These are phyloP conservation scores for Clonostachys sp. DNA, from an alignment of 2,329 filamentous ascomycete species.

Conservation along the genomic window DNA sequence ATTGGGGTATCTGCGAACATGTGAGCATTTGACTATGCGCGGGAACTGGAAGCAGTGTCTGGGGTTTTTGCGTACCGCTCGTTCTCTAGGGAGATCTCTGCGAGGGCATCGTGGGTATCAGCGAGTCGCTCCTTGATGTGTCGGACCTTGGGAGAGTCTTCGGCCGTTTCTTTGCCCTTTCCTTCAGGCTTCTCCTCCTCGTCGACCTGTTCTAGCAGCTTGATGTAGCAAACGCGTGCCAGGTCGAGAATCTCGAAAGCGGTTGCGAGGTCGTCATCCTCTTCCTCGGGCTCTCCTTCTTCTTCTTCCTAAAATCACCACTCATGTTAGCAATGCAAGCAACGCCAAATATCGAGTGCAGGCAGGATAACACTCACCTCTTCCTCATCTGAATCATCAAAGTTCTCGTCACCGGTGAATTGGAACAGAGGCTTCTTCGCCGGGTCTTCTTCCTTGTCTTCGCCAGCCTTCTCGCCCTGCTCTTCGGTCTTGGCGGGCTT, in stretches of 20 bases:
- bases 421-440: constrained; percentile 70
- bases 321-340: background rate
- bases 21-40: background rate
- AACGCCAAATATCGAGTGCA: background rate
- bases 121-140: constrained; percentile 81
- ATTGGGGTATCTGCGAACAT: constrained; percentile 60
- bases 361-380: constrained; percentile 34
- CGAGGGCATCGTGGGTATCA: constrained; percentile 89
- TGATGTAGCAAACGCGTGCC: constrained; percentile 61
- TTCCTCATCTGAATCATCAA: constrained; percentile 76
- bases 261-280: constrained; percentile 70
- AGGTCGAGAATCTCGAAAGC: constrained; percentile 84
- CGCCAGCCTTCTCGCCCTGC: constrained; percentile 37
- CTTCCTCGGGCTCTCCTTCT: constrained; percentile 47
- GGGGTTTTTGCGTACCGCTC: constrained; percentile 54
- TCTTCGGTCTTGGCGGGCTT: constrained; percentile 32
- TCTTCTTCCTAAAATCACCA: constrained; percentile 25
- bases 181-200: constrained; percentile 24
- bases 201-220: constrained; percentile 40
- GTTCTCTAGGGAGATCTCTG: constrained; percentile 95
- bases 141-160: constrained; percentile 35
- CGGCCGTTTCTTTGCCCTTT: constrained; percentile 35
- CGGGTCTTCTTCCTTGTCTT: constrained; percentile 20
- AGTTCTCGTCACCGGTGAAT: constrained; percentile 92
- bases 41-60: background rate